Base-by-base conservation (phyloP, 1,284 basidiomycete genomes). In the Cryptococcus maquisensis region DNA sequence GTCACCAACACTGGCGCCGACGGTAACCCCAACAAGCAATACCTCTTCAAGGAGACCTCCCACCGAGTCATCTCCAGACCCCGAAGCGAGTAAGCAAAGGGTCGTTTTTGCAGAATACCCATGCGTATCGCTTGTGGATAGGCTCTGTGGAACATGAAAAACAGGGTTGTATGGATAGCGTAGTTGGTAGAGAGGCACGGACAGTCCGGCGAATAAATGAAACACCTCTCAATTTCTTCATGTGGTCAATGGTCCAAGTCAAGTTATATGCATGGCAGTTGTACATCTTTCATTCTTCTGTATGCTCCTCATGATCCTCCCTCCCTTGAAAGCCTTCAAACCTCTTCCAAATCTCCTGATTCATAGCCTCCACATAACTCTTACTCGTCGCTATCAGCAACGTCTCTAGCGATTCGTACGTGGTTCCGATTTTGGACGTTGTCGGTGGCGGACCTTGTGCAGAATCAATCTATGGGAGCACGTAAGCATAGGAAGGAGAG, bases 351-450 rank as follows among this genome's bases (percentile, higher is more conserved):
- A 74, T 62, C 52, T 71, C 72, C 12, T 37, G 28, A 28, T 65
- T 62, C 72, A 74, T 74, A 9, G 69, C 68, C 8, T 49, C 47
- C 15, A 66, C 66, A 54, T 74, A 74, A 4, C 54, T 57, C 4
- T 63, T 65, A 39, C 65, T 68, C 13, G 65, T 42, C 12, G 64
- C 71, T 28, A 74, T 74, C 44, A 74, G 57, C 10, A 74, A 57
- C 12, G 69, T 61, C 51, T 74, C 72, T 36, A 74, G 59, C 0
- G 61, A 61, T 51, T 74, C 72, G 53, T 65, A 74, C 12, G 68
- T 66, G 38, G 44, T 41, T 13, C 57, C 49, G 23, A 60, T 18
- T 20, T 52, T 49, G 23, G 23, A 21, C 16, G 20, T n/a, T 45
- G 32, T 10, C 13, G 53, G 40, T 7, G 52, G 51, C 20, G 55